Conservation (phyloP, 78 protist genomes). For the Protostelium mycophagum region DNA sequence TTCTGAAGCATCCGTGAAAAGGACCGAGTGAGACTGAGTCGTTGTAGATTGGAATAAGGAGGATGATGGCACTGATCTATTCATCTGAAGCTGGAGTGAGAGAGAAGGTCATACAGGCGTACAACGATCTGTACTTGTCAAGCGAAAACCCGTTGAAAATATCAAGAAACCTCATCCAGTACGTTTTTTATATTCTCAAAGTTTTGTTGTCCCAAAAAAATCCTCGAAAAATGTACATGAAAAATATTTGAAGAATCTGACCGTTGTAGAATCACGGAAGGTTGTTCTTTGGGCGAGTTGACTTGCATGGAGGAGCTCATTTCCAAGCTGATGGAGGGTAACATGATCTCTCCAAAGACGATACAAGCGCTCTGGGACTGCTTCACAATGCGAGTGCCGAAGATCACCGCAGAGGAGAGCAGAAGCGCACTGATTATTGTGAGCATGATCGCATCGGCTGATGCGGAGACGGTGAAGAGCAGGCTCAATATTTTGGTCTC, state of each 20-base stretch:
- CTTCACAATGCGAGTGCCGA: slow-evolving; percentile 2
- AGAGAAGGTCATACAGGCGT: slow-evolving; percentile 22
- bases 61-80: slow-evolving; percentile 30
- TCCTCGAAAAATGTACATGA: slow-evolving; percentile 16
- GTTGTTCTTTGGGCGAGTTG: slow-evolving; percentile 45
- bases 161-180: slow-evolving; percentile 1
- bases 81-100: slow-evolving; percentile 8
- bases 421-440: slow-evolving; percentile 38
- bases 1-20: neutral
- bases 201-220: neutral
- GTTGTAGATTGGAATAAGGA: neutral
- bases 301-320: slow-evolving; percentile 67
- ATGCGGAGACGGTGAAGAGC: neutral
- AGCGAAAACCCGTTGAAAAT: neutral
- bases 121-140: slow-evolving; percentile 10
- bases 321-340: neutral
- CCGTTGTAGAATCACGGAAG: slow-evolving; percentile 20
- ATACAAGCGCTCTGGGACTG: slow-evolving; percentile 63
- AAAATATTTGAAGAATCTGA: too few species aligned
- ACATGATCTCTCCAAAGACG: neutral
- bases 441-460: slow-evolving; percentile 15
- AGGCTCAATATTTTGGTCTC: neutral
- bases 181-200: neutral
- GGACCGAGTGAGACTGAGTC: slow-evolving; percentile 12
- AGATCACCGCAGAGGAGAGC: neutral